These are phyloP conservation scores for Entamoeba invadens DNA, from an alignment of 208 protist genomes.

Conservation along the genomic window DNA sequence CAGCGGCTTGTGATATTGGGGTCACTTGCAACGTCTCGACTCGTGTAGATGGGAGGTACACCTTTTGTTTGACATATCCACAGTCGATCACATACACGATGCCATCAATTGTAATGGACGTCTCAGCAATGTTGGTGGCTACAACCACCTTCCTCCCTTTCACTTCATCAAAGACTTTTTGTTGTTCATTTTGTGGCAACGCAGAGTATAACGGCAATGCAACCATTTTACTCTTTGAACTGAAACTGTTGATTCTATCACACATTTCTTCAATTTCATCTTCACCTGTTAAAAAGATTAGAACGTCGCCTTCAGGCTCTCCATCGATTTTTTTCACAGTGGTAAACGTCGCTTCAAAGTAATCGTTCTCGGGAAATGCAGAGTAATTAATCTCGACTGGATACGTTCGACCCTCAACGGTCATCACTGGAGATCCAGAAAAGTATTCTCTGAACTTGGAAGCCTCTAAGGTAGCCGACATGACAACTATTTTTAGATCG, in stretches of 20 bases:
- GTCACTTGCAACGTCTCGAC: constrained; percentile 5
- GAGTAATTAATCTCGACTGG: constrained; percentile 53
- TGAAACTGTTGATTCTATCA: neutral
- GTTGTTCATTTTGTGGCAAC: neutral
- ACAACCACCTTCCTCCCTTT: constrained; percentile 22
- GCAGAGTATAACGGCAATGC: neutral
- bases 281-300: constrained; percentile 98
- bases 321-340: constrained; percentile 36
- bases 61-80: constrained; percentile 17
- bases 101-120: constrained; percentile 25
- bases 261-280: constrained; percentile 82
- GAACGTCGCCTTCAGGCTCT: constrained; percentile 81
- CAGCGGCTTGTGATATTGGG: neutral
- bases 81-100: constrained; percentile 21
- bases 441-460: constrained; percentile 76
- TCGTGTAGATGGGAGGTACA: constrained; percentile 11
- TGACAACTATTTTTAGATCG: constrained; percentile 69
- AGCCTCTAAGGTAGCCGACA: constrained; percentile 84
- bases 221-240: neutral
- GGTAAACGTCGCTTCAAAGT: constrained; percentile 56
- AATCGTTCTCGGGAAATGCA: constrained; percentile 45
- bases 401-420: constrained; percentile 63
- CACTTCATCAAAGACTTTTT: neutral
- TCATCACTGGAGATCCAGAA: constrained; percentile 61
- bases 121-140: constrained; percentile 33